Conservation (phyloP, 2,329 filamentous ascomycete species). For the Fusarium sp. region DNA sequence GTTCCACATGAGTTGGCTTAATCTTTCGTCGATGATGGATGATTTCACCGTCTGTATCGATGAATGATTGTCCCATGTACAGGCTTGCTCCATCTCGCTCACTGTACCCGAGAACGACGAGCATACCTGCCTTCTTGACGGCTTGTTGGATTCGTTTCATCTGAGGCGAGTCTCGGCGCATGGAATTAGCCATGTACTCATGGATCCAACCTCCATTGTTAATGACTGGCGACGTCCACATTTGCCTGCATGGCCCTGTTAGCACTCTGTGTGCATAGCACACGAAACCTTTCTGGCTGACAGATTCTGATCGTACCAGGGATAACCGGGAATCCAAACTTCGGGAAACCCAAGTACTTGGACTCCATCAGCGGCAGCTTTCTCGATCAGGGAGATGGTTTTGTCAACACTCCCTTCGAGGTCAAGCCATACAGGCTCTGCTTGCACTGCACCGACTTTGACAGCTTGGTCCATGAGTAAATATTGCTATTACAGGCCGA, state of each 20-base stretch:
- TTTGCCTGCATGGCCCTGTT: background rate
- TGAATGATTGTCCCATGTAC: background rate
- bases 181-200: background rate
- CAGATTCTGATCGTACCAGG: background rate
- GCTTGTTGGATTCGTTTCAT: background rate
- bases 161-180: background rate
- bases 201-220: background rate
- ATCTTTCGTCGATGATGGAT: background rate
- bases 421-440: background rate
- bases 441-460: background rate
- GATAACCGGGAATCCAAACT: background rate
- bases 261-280: background rate
- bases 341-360: constrained; percentile 1
- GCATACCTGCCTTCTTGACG: background rate
- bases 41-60: background rate
- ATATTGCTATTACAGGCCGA: fast-evolving
- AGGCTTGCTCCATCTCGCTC: background rate
- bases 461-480: background rate
- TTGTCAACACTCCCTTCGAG: background rate
- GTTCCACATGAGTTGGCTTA: background rate
- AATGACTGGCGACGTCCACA: background rate
- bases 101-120: background rate
- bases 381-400: background rate
- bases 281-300: background rate
- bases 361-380: background rate